phyloP scores from a whole-genome alignment of 805 yeast genomes.

The Monosporozyma unispora region DNA sequence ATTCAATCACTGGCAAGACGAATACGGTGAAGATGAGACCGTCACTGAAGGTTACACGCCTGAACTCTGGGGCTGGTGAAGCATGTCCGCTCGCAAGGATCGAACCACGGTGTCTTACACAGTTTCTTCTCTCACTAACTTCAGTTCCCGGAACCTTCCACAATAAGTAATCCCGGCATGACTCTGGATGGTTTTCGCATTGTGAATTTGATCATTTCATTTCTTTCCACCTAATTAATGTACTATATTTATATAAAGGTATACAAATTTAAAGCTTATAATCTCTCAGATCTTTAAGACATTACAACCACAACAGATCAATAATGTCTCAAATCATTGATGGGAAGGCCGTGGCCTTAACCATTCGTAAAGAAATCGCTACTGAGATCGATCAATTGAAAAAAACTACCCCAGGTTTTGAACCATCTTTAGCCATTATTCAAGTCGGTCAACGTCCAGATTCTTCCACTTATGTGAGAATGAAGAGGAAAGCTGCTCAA shows the following conservation, averaged over 20 bases:
- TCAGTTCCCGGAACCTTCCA: not conserved
- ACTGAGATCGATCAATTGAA: slow-evolving; percentile 41
- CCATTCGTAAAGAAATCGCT: slow-evolving; percentile 44
- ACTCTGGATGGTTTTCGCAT: too few species aligned
- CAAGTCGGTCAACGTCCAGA: slow-evolving; percentile 76
- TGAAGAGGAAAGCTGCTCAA: slow-evolving; percentile 74
- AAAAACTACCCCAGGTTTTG: slow-evolving; percentile 38
- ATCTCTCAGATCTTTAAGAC: too few species aligned
- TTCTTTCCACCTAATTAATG: too few species aligned
- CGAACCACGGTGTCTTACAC: too few species aligned
- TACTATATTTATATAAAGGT: too few species aligned
- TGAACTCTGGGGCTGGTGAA: slow-evolving; percentile 33
- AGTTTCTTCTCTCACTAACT: too few species aligned
- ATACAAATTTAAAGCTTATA: too few species aligned
- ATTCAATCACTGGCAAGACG: slow-evolving; percentile 71
- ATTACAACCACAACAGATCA: not conserved
- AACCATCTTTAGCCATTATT: slow-evolving; percentile 69
- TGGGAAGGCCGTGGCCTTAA: slow-evolving; percentile 50
- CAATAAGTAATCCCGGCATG: not conserved
- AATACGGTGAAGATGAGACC: slow-evolving; percentile 54
- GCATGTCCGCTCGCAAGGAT: not conserved
- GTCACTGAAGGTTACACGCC: slow-evolving; percentile 56
- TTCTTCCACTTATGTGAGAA: slow-evolving; percentile 70
- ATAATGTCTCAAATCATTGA: slow-evolving; percentile 36
- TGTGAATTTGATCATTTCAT: too few species aligned